Evolutionary conservation across 2,329 filamentous ascomycete species (phyloP), one percentile per base, ranked within the genome.

Genomic region (Aspergillus sp.): DNA sequence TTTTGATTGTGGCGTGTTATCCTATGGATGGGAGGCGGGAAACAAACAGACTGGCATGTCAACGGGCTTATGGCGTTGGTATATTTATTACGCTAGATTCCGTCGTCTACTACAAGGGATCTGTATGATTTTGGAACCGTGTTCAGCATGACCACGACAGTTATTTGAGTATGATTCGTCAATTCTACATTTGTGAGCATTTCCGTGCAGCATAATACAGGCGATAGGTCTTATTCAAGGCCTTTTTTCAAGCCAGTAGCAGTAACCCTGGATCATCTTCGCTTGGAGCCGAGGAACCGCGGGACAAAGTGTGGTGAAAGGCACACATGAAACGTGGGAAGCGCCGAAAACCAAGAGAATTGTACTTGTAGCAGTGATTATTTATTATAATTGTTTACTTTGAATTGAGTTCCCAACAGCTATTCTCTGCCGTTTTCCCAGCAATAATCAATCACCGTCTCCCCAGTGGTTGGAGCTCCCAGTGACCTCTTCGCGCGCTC

Each of bases 271-370:
- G 46, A 12, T 43, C 43, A 36, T 5, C 35, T 39, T 43, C 27
- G 34, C 43, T 26, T 30, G 45, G 42, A 40, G 39, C 48, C 46
- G 43, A 46, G 42, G 34, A 40, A 38, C 26, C 47, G 41, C 26
- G 36, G 36, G 12, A 36, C 34, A 12, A 12, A 12, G 12, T 19
- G 9, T 6, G 10, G 27, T 26, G 36, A 19, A 39, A 4, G 19
- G 36, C 7, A 86, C 19, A 19, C 19, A 19, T 19, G 19, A 19
- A 19, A 19, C 19, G 19, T 19, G 19, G 19, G 19, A 19, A 19
- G 19, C 19, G 19, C 19, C 19, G 19, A 19, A 19, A 19, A 19
- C 19, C 19, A 19, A 19, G 34, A 19, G n/a, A 36, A 36, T 36
- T 3, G 34, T 19, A 36, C 26, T 19, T 19, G 34, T 36, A 36